These are phyloP conservation scores for Plenodomus tracheiphilus DNA, from an alignment of 2,329 filamentous ascomycete species.

Conservation along the genomic window DNA sequence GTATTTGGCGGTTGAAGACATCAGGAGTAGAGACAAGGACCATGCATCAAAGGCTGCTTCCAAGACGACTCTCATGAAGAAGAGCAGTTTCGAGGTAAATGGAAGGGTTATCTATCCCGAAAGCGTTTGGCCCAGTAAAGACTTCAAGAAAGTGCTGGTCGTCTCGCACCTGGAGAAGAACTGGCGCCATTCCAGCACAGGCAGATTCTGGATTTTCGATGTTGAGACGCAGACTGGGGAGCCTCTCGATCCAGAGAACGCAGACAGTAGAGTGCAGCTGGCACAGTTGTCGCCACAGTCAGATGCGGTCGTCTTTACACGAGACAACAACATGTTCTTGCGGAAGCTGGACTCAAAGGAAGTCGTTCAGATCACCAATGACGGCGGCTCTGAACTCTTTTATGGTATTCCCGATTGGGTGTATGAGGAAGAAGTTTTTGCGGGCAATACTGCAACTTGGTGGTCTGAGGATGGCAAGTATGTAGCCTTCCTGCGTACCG, in stretches of 20 bases:
- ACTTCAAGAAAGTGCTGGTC: slow-evolving; percentile 86
- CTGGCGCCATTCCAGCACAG: slow-evolving; percentile 89
- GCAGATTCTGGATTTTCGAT: slow-evolving; percentile 88
- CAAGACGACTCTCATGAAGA: slow-evolving; percentile 75
- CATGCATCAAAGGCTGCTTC: slow-evolving; percentile 46
- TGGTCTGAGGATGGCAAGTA: slow-evolving; percentile 91
- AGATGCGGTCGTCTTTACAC: slow-evolving; percentile 85
- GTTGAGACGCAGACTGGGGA: slow-evolving; percentile 77
- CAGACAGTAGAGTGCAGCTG: slow-evolving; percentile 72
- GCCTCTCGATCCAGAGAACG: slow-evolving; percentile 72
- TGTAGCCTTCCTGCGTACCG: slow-evolving; percentile 88
- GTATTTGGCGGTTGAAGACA: slow-evolving; percentile 85
- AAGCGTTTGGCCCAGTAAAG: slow-evolving; percentile 73
- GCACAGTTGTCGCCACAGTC: slow-evolving; percentile 88
- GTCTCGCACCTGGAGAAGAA: slow-evolving; percentile 72
- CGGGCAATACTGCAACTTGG: slow-evolving; percentile 83
- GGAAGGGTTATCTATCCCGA: slow-evolving; percentile 60
- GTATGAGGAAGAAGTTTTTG: slow-evolving; percentile 85
- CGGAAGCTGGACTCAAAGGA: slow-evolving; percentile 65
- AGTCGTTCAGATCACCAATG: slow-evolving; percentile 75
- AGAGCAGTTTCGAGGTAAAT: slow-evolving; percentile 63
- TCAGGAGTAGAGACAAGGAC: slow-evolving; percentile 59
- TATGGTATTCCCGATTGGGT: slow-evolving; percentile 99
- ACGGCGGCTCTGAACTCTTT: slow-evolving; percentile 87
- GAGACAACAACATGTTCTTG: slow-evolving; percentile 87